Evolutionary conservation across 768 basidiomycete species (phyloP), one percentile per base, ranked within the genome.

Genomic region (Lactarius vividus): DNA sequence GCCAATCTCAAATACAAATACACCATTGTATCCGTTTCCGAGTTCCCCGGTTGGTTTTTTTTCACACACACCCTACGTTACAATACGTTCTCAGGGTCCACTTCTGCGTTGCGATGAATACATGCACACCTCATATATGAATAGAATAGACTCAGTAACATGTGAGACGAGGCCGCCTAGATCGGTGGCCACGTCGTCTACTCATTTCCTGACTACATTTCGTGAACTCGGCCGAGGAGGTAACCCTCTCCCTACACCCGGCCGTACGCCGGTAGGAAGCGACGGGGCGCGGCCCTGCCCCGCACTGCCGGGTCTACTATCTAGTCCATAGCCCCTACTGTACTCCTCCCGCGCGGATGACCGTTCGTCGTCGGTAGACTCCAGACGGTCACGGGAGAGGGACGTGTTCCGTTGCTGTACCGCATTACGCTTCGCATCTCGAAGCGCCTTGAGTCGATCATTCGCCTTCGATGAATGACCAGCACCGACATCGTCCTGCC

Each of bases 401-500:
- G 59, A 18, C 23, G 31, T 33, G n/a, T 59, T 61, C 10, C 60
- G 61, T 54, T 44, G 59, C 52, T 40, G 63, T 11, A 70, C 61
- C 18, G 71, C 77, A 23, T 71, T 73, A 13, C 82, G 80, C 72
- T 80, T 83, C 31, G 80, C 81, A 64, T 84, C 83, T 26, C 85
- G 78, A 26, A 85, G 66, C 23, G 81, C 81, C 72, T 79, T 83
- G 59, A 85, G 73, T 39, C 84, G 80, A 66, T 84, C 78, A 2
- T 77, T 75, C 8, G 81, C 79, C 68, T 74, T 80, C 10, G 79
- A 80, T 15, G 75, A 71, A 29, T 49, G 66, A 52, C 68, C 57
- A 20, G 26, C 46, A 16, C 40, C 59, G 40, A 74, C 70, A 61
- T 74, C 70, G 63, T 66, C 69, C 15, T 61, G 62, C 15, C 57